Percentiles rank a stretch among this genome's conserved stretches.
Evolutionary conservation across 306 rosid genomes (phyloP).

Genomic region (Luffa aegyptiaca): DNA sequence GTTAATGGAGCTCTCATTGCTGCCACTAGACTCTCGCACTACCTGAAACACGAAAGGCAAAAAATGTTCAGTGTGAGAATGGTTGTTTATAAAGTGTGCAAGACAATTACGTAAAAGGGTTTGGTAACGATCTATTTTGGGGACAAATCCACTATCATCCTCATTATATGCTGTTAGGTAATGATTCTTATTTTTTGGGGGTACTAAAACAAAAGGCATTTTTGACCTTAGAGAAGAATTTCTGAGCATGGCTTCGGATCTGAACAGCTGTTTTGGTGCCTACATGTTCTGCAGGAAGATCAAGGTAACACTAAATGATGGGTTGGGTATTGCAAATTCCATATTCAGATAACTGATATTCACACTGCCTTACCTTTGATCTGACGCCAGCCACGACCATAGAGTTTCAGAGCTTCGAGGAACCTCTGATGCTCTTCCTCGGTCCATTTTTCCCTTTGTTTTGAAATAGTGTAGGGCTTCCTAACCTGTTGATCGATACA

Average conservation of each 20-base stretch:
- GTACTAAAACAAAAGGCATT: constrained; percentile 8
- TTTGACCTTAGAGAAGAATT: constrained; percentile 90
- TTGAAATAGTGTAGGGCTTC: constrained; percentile 84
- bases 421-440: constrained; percentile 90
- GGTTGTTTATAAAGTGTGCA: neutral
- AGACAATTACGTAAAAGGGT: neutral
- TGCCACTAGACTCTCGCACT: constrained; percentile 47
- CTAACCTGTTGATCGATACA: constrained; percentile 45
- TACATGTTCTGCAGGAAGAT: constrained; percentile 76
- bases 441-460: constrained; percentile 96
- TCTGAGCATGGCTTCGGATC: constrained; percentile 99
- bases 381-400: constrained; percentile 98
- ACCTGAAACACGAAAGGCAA: constrained; percentile 38
- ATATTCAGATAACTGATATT: neutral
- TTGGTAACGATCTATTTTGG: neutral
- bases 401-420: constrained; percentile 87
- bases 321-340: neutral
- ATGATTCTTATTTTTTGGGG: neutral
- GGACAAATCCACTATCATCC: neutral
- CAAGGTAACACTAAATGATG: constrained; percentile 23
- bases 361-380: constrained; percentile 58
- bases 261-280: constrained; percentile 97
- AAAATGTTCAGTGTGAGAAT: constrained; percentile 4
- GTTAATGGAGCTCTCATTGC: constrained; percentile 41
- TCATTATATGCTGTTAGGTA: neutral